Base-by-base conservation (phyloP, 768 basidiomycete species). In the Hebeloma cylindrosporum region DNA sequence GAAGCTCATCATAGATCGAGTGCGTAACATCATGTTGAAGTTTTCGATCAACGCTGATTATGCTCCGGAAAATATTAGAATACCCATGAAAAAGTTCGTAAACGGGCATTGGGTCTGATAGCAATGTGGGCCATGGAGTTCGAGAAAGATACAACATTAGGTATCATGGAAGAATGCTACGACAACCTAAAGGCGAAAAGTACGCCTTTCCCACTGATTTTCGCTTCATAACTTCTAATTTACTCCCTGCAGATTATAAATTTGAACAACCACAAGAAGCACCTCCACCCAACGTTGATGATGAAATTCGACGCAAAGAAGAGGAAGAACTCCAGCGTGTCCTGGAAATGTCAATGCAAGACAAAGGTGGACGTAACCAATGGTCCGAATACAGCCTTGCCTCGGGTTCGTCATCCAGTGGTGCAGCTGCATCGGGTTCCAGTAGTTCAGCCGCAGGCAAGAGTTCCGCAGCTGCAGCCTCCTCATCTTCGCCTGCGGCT, bases 281-380 rank as follows among this genome's bases (percentile, higher is more conserved):
- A 11, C 74, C 80, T 3, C 87, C 88, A 0, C 84, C 80, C 1
- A 60, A 78, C 0, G 79, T 83, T 10, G 88, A 90, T 50, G 91
- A 92, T 49, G 90, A 89, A 9, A 79, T 81, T 31, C 78, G 88
- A 9, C 74, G 90, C 9, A 78, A 79, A 47, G 95, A 98, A 60
- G 95, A 97, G 58, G 95, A 95, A 58, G 95, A 98, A 54, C 81
- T 98, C 2, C 89, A 93, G 58, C 82, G 93, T 4, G 95, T 85
- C 0, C 73, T 98, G 20, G 93, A 95, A 59, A 83, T 96, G 69
- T 91, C 88, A n/a, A 85, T 93, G 69, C 82, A 85, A 43, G 93
- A 97, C 61, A 87, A 85, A 51, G 93, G 93, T 8, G 93, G 93
- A 1, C 75, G 90, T 36, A 55, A 60, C 4, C 70, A 75, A 25